Conservation (phyloP, 768 basidiomycete genomes). For the Tulasnella sp. region DNA sequence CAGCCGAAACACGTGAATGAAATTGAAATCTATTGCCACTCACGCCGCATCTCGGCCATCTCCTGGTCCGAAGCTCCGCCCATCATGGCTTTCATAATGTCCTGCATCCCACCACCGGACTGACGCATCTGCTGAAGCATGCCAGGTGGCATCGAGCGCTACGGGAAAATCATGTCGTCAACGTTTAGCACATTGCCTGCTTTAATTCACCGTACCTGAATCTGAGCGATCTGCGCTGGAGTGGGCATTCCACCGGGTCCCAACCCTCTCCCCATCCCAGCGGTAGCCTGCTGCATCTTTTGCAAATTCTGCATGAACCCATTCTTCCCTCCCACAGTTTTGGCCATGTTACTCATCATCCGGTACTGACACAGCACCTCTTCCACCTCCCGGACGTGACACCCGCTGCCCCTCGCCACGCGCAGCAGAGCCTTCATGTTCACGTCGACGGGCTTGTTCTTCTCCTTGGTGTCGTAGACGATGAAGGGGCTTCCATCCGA, state of each 20-base stretch:
- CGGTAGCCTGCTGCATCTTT: slow-evolving; percentile 84
- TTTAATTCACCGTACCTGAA: slow-evolving; percentile 64
- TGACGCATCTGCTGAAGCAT: slow-evolving; percentile 93
- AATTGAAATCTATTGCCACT: slow-evolving; percentile 32
- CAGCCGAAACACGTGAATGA: slow-evolving; percentile 21
- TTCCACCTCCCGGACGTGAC: slow-evolving; percentile 95
- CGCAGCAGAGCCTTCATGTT: slow-evolving; percentile 80
- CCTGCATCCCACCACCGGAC: slow-evolving; percentile 75
- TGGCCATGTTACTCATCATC: slow-evolving; percentile 99
- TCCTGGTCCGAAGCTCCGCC: slow-evolving; percentile 75
- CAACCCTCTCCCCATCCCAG: slow-evolving; percentile 74
- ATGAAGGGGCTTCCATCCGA: slow-evolving; percentile 92
- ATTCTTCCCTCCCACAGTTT: slow-evolving; percentile 95
- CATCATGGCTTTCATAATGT: slow-evolving; percentile 99
- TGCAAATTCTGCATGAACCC: slow-evolving; percentile 90
- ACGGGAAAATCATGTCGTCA: not conserved
- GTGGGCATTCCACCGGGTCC: slow-evolving; percentile 78
- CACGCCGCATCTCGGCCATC: slow-evolving; percentile 93
- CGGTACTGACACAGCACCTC: slow-evolving; percentile 93
- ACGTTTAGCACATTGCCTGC: not conserved
- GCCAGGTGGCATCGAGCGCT: slow-evolving; percentile 93
- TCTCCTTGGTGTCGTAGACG: slow-evolving; percentile 15
- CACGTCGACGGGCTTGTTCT: slow-evolving; percentile 68
- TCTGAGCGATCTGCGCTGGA: slow-evolving; percentile 87
- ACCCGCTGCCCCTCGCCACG: slow-evolving; percentile 90